Evolutionary conservation across 2,329 filamentous ascomycete genomes (phyloP), one percentile per base, ranked within the genome.

Genomic region (Amauroascus verrucosus): DNA sequence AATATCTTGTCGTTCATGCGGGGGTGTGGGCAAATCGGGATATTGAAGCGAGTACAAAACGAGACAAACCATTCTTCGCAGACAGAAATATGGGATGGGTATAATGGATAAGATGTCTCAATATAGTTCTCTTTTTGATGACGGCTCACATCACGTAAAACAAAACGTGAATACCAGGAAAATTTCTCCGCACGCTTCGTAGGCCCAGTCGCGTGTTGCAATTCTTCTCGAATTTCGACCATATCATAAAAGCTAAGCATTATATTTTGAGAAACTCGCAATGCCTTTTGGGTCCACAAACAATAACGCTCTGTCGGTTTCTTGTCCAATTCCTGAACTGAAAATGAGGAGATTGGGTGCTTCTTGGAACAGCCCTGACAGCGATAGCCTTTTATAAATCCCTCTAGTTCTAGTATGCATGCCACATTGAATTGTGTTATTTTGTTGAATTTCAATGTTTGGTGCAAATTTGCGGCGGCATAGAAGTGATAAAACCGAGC

Each of bases 321-420:
- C 40, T 43, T 45, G 32, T 43, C 14, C 22, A 51, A 14, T 28
- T 51, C 37, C 14, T 51, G 37, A 32, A n/a, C 22, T 20, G 49
- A 51, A 18, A 51, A 51, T 13, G 8, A 22, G 9, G 9, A 11
- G 3, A 6, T n/a, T 9, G 37, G 22, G 37, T 51, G 49, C 6
- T 3, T 44, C 16, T 11, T 51, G 6, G 45, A 32, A 18, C 49
- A 51, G 5, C 49, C 49, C 28, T 14, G 49, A 18, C 49, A 51
- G 26, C 14, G 40, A 28, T 48, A 54, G 24, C 46, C 51, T 20
- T 48, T 40, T 48, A 54, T 18, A 20, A 18, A 14, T 28, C 51
- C 51, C 30, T 48, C 35, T 3, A 8, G 14, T 48, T 54, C 51
- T 20, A 54, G 37, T 44, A 54, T 24, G 45, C 51, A 54, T n/a